Base-by-base conservation (phyloP, 1,284 basidiomycete genomes). In the Papiliotrema fonsecae region DNA sequence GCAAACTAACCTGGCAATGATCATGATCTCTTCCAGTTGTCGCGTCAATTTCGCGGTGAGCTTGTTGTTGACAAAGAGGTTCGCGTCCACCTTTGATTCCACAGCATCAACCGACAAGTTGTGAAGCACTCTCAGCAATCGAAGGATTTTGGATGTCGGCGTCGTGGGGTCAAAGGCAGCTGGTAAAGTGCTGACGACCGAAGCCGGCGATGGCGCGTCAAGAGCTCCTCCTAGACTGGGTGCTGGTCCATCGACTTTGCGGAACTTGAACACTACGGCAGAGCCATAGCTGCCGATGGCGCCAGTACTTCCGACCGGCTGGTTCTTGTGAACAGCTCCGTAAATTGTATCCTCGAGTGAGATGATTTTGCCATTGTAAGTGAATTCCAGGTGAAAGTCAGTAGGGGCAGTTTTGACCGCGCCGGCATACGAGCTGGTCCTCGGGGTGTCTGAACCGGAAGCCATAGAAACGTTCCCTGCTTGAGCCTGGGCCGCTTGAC, bases 21-120 rank as follows among this genome's bases (percentile, higher is more conserved):
- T 94, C 89, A 98, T 96, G 0, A 91, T 90, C 71, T 99, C 96
- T 62, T 98, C 94, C 31, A 99, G 74, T 70, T 98, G 96, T 34
- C 96, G 82, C n/a, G 91, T 93, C 31, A 99, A 80, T 73, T 99
- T 98, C 21, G 96, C 96, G 1, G 92, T 93, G 39, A 99, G 77
- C 75, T 98, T 97, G 77, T 97, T 97, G 73, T 98, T 99, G 58
- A 98, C 84, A 67, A 98, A 98, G 0, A 87, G 81, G 1, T 85
- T 82, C 54, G 92, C 88, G 10, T 83, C 72, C 41, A 70, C 52
- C 21, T 42, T 44, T 18, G 45, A 47, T 22, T 65, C 61, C 27
- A 58, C 60, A 28, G 45, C 69, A 36, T 77, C 82, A 54, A 87
- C 85, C 49, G 77, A 78, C 38, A 97, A 74, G 60, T 83, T 84